Evolutionary conservation across 805 yeast species (phyloP), one percentile per base, ranked within the genome.

Genomic region (Nakazawaea siamensis): DNA sequence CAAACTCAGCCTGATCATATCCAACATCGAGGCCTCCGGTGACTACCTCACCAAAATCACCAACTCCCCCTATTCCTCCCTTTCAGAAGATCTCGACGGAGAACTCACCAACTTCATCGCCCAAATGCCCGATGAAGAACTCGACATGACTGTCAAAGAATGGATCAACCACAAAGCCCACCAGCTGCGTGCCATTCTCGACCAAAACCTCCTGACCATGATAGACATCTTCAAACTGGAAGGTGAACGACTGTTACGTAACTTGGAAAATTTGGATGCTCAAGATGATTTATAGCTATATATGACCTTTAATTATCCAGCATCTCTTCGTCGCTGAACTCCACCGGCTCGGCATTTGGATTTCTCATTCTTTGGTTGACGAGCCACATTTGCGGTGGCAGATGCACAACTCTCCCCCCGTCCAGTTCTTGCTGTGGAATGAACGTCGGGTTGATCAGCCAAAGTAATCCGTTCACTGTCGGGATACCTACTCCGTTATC

Each of bases 121-220:
- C 1, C 74, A 73, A 28, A 75, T 82, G 73, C 88, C 90, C 0
- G 74, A 69, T 20, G 70, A 70, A 18, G 87, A 82, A 48, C 61
- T 82, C 44, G 63, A 70, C 10, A 74, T 79, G 80, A 72, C 81
- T 0, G 69, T 85, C n/a, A 64, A 66, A 32, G 72, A 80, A 40
- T 86, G 94, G 94, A 55, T 82, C 15, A 48, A 49, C 20, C 61
- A 66, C 43, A 68, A 70, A 45, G 81, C 85, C 0, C 54, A 57
- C 10, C 71, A 69, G 42, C 77, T 81, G 16, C 66, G 66, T 27
- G 53, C 53, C 18, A 60, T 73, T 31, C 60, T 80, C 5, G 51
- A 61, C 23, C 60, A 61, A 19, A 66, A 68, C 19, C 62, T 76
- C 24, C 60, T 64, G 4, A 56, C 52, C 21, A 64, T 81, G 62